Percentiles rank a stretch among this genome's conserved stretches.
Evolutionary conservation across 2,329 filamentous ascomycete species (phyloP).

Genomic region (Orbilia ellipsospora): DNA sequence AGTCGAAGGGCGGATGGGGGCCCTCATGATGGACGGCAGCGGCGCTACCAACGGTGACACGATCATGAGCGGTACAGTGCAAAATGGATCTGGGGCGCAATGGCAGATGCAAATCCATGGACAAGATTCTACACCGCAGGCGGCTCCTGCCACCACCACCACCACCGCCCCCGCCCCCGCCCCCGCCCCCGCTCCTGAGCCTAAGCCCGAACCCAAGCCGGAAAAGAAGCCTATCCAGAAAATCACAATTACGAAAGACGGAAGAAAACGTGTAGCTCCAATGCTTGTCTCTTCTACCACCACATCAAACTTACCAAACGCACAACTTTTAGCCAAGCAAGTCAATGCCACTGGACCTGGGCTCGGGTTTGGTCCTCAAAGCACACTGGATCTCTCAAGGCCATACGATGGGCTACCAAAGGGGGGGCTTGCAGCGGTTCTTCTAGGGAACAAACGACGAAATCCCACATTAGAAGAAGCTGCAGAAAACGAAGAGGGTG

Average conservation of each 20-base stretch:
- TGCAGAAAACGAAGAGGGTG: conserved; percentile 70
- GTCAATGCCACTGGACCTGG: conserved; percentile 55
- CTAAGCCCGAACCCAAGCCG: conserved; percentile 57
- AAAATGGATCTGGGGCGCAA: conserved; percentile 60
- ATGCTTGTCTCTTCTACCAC: conserved; percentile 80
- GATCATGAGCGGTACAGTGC: conserved; percentile 66
- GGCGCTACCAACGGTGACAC: conserved; percentile 74
- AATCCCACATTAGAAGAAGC: conserved; percentile 80
- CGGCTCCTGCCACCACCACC: too few species aligned
- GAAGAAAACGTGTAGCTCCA: conserved; percentile 94
- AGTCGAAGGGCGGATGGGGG: conserved; percentile 95
- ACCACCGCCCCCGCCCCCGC: too few species aligned
- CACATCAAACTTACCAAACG: conserved; percentile 59
- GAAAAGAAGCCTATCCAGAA: conserved; percentile 72
- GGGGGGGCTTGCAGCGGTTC: conserved; percentile 83
- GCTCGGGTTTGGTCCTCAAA: conserved; percentile 69
- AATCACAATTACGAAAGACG: conserved; percentile 94
- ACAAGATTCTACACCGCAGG: conserved; percentile 44
- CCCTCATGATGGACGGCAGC: conserved; percentile 75
- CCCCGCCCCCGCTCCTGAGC: conserved; percentile 5
- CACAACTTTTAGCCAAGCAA: conserved; percentile 58
- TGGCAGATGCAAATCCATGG: conserved; percentile 59
- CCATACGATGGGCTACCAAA: conserved; percentile 93
- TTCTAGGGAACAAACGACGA: conserved; percentile 94
- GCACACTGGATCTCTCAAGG: conserved; percentile 88